Evolutionary conservation across 1,284 basidiomycete genomes (phyloP).

Genomic region (Blastosporella zonata): DNA sequence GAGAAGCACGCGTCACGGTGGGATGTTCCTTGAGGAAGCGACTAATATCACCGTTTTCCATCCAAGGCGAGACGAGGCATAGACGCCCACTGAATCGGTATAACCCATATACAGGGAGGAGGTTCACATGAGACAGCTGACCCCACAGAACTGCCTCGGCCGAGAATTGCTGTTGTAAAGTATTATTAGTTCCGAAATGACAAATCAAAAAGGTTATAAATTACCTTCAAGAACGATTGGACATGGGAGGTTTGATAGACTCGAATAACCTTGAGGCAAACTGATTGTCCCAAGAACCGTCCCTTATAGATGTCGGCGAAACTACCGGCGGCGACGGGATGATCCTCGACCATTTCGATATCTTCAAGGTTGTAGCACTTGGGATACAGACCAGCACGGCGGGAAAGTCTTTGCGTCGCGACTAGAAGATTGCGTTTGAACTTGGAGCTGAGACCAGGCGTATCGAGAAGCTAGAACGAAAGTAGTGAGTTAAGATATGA

Average conservation of each 20-base stretch:
- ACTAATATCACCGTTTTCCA: slow-evolving; percentile 20
- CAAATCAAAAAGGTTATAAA: background rate
- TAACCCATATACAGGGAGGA: slow-evolving; percentile 24
- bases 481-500: background rate
- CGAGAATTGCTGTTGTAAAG: slow-evolving; percentile 15
- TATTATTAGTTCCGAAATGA: background rate
- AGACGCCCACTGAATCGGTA: slow-evolving; percentile 6
- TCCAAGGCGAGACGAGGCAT: slow-evolving; percentile 25
- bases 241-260: slow-evolving; percentile 15
- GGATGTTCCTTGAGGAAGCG: slow-evolving; percentile 16
- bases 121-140: slow-evolving; percentile 21
- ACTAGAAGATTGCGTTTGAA: slow-evolving; percentile 11
- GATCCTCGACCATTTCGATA: slow-evolving; percentile 3
- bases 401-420: background rate
- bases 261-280: slow-evolving; percentile 18
- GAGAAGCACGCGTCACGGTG: slow-evolving; percentile 8
- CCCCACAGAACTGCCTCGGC: slow-evolving; percentile 23
- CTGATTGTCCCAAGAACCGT: slow-evolving; percentile 2
- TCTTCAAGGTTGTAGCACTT: slow-evolving; percentile 7
- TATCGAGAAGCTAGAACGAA: slow-evolving; percentile 10
- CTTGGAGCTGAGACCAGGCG: background rate
- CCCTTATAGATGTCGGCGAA: slow-evolving; percentile 18
- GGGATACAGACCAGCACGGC: slow-evolving; percentile 10
- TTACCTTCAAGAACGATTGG: slow-evolving; percentile 14
- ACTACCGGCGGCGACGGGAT: slow-evolving; percentile 15